Evolutionary conservation across 345 rosid genomes (phyloP), one percentile per base, ranked within the genome.

Genomic region (Capsella bursapastoris): DNA sequence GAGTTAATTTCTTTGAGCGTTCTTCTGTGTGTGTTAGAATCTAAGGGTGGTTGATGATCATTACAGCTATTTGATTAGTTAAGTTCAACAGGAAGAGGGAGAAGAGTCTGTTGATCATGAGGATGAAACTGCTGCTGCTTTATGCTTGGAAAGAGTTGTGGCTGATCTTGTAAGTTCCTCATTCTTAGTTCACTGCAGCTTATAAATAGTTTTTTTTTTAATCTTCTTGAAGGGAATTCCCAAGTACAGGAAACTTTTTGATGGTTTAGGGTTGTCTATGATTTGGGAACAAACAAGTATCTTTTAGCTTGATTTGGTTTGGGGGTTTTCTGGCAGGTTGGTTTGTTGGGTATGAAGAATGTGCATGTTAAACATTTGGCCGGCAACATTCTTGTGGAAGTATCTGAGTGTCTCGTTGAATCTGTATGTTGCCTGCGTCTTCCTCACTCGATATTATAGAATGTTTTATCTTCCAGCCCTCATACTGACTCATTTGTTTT

Each of bases 311-410:
- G 71, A 65, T 47, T 4, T 57, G 27, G 43, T 72, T 4, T 51
- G 29, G 41, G 41, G 41, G 41, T 60, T 66, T 53, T 61, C 34
- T 63, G 8, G 72, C 84, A 93, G 98, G 80, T 86, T 62, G 41
- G 57, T 75, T 80, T 85, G 70, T 72, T 88, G 29, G 74, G 77
- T 15, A 68, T 79, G 37, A 82, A 80, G 77, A 86, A 65, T 72
- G 83, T 43, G 6, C 87, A 78, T 76, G 57, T 88, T 84, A 88
- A 74, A 66, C 93, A 90, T 84, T 76, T 83, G 80, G 85, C 81
- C 4, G 87, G 88, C 76, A 88, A 83, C 66, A 66, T 89, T 61
- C 88, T 93, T 78, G 83, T 71, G 14, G 74, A 68, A 64, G 57
- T 86, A 55, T 84, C 93, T 0, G 82, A 84, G 72, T 82, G 74